These are phyloP conservation scores for Pseudozyma sp. DNA, from an alignment of 1,284 basidiomycete species.

Conservation along the genomic window DNA sequence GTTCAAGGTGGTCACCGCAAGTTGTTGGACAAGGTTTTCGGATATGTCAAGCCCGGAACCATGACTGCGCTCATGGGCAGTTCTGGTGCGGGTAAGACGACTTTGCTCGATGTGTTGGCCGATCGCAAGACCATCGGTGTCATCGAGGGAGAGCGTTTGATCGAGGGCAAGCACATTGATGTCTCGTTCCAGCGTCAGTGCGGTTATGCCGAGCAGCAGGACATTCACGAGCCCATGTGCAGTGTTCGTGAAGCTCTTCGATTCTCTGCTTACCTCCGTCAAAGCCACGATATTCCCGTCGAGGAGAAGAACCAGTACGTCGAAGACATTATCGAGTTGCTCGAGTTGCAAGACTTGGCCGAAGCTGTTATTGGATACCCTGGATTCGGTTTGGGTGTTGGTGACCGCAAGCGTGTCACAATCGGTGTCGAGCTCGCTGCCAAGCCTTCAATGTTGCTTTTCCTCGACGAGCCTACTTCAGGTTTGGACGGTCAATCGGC, in stretches of 20 bases:
- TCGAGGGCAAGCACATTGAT: slow-evolving; percentile 80
- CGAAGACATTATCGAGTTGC: slow-evolving; percentile 81
- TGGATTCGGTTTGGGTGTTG: slow-evolving; percentile 73
- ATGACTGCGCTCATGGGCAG: slow-evolving; percentile 80
- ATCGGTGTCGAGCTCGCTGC: slow-evolving; percentile 82
- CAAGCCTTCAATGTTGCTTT: slow-evolving; percentile 79
- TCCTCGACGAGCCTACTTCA: slow-evolving; percentile 73
- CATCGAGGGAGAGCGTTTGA: slow-evolving; percentile 81
- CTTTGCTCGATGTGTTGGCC: slow-evolving; percentile 83
- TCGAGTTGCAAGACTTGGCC: slow-evolving; percentile 78
- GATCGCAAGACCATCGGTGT: slow-evolving; percentile 82
- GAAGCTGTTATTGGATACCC: slow-evolving; percentile 77
- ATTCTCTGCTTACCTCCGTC: slow-evolving; percentile 85
- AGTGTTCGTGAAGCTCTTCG: slow-evolving; percentile 84
- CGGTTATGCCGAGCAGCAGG: slow-evolving; percentile 81
- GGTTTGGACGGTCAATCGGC: slow-evolving; percentile 90
- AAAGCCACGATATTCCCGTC: slow-evolving; percentile 77
- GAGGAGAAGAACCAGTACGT: slow-evolving; percentile 84
- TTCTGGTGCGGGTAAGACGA: slow-evolving; percentile 76
- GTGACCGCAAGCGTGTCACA: slow-evolving; percentile 78
- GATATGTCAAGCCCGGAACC: slow-evolving; percentile 82
- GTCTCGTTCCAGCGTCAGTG: slow-evolving; percentile 78
- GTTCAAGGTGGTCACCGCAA: slow-evolving; percentile 74
- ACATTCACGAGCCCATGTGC: slow-evolving; percentile 83
- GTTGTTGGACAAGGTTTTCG: slow-evolving; percentile 82